Evolutionary conservation across 768 basidiomycete species (phyloP).

Genomic region (Dioszegia crocea): DNA sequence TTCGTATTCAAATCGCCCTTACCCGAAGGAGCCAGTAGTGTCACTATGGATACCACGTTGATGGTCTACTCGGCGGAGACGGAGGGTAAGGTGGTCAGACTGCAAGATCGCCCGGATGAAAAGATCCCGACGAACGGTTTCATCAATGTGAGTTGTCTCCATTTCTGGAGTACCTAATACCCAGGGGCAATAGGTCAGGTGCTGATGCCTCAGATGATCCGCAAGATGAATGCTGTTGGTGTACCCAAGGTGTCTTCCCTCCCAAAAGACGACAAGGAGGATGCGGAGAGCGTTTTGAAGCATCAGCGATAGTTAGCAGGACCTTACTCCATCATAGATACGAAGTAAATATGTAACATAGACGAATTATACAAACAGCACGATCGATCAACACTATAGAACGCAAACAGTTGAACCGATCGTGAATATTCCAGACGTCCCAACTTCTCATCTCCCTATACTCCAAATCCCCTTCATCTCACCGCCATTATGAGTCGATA

Average conservation of each 20-base stretch:
- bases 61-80: conserved; percentile 24
- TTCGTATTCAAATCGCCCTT: conserved; percentile 37
- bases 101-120: conserved; percentile 43
- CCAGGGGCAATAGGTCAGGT: too few species aligned
- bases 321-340: too few species aligned
- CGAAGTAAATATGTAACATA: too few species aligned
- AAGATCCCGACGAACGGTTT: conserved; percentile 40
- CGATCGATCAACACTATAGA: too few species aligned
- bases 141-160: conserved; percentile 7
- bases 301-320: conserved; percentile 13
- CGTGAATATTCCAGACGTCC: too few species aligned
- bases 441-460: too few species aligned
- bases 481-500: too few species aligned
- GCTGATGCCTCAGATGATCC: conserved; percentile 25
- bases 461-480: too few species aligned
- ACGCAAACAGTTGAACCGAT: too few species aligned
- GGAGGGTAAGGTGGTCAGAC: conserved; percentile 39
- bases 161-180: background rate
- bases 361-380: too few species aligned
- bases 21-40: conserved; percentile 18
- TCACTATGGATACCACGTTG: conserved; percentile 41
- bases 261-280: conserved; percentile 35
- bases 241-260: conserved; percentile 35
- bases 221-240: conserved; percentile 39
- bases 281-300: conserved; percentile 27